These are phyloP conservation scores for Silene conica DNA, from an alignment of 148 eudicot species.

Conservation along the genomic window DNA sequence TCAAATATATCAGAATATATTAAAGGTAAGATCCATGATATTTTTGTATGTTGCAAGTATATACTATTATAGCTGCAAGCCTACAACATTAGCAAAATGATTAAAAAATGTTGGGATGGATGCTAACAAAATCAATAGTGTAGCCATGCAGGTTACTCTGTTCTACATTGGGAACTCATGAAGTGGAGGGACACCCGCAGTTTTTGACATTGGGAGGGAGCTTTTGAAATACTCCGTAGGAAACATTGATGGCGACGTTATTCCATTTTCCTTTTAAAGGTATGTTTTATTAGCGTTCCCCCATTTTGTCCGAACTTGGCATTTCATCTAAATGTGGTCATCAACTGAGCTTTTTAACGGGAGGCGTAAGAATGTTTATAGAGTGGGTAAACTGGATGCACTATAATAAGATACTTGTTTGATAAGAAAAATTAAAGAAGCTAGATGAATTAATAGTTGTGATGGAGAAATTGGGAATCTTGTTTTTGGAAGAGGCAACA, in stretches of 20 bases:
- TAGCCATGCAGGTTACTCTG: background rate
- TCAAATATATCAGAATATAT: background rate
- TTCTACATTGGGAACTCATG: background rate
- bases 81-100: background rate
- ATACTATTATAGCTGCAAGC: background rate
- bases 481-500: slow-evolving; percentile 20
- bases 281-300: background rate
- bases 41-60: background rate
- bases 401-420: background rate
- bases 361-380: background rate
- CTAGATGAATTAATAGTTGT: background rate
- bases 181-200: background rate
- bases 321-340: background rate
- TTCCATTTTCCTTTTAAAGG: background rate
- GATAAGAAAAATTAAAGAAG: background rate
- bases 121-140: background rate
- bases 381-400: background rate
- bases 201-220: background rate
- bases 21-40: background rate
- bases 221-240: background rate
- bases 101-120: background rate
- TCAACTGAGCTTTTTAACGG: background rate
- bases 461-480: slow-evolving; percentile 25
- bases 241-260: background rate
- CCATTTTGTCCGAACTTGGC: background rate